Percentiles rank a stretch among this genome's conserved stretches.
These are phyloP conservation scores for Emmonsia crescens DNA, from an alignment of 2,329 filamentous ascomycete species.

Conservation along the genomic window DNA sequence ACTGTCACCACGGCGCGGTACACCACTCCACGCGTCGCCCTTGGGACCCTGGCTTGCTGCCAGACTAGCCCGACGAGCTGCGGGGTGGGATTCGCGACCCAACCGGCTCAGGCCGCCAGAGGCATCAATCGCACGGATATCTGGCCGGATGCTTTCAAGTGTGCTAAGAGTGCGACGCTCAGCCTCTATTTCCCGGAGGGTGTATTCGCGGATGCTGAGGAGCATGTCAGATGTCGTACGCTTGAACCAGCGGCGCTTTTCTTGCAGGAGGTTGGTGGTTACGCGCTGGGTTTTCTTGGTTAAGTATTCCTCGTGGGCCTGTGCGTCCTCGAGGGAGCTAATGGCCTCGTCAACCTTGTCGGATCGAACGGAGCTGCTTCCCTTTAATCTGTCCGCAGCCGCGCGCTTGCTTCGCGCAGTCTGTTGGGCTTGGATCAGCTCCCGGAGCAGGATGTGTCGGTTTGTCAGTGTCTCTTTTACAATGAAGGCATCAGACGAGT, in stretches of 20 bases:
- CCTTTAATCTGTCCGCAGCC: slow-evolving; percentile 80
- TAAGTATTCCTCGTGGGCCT: slow-evolving; percentile 68
- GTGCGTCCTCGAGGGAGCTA: slow-evolving; percentile 73
- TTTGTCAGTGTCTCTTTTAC: slow-evolving; percentile 98
- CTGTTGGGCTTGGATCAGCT: slow-evolving; percentile 85
- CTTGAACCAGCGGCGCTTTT: slow-evolving; percentile 83
- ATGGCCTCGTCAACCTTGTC: slow-evolving; percentile 99
- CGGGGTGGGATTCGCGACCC: slow-evolving; percentile 77
- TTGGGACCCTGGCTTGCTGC: slow-evolving; percentile 88
- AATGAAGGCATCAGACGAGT: slow-evolving; percentile 91
- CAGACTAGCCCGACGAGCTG: slow-evolving; percentile 60
- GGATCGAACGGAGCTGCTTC: slow-evolving; percentile 70
- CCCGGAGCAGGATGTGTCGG: slow-evolving; percentile 87
- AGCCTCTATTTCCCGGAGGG: slow-evolving; percentile 87
- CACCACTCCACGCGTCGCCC: slow-evolving; percentile 96
- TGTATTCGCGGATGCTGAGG: slow-evolving; percentile 77
- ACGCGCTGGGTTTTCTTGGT: slow-evolving; percentile 79
- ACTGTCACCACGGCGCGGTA: slow-evolving; percentile 72
- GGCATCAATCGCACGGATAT: slow-evolving; percentile 84
- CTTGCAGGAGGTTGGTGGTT: slow-evolving; percentile 75
- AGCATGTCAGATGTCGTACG: slow-evolving; percentile 78
- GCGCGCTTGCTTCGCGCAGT: slow-evolving; percentile 68
- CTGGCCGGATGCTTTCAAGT: slow-evolving; percentile 84
- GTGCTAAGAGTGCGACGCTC: slow-evolving; percentile 85
- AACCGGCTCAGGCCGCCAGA: slow-evolving; percentile 82